These are phyloP conservation scores for Alliaria petiolata DNA, from an alignment of 345 rosid species.

Conservation along the genomic window DNA sequence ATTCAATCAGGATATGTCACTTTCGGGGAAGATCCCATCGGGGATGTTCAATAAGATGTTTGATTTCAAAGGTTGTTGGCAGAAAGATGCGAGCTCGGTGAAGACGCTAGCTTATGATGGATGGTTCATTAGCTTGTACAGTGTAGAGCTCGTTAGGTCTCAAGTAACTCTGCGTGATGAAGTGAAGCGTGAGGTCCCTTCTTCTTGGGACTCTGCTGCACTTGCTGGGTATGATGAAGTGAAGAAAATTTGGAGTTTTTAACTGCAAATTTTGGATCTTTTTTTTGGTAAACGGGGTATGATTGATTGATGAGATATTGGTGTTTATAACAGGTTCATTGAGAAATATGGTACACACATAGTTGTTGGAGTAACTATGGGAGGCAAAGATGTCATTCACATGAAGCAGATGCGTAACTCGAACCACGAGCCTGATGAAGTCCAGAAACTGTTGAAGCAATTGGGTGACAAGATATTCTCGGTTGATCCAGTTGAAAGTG, in stretches of 20 bases:
- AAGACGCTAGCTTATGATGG: slow-evolving; percentile 86
- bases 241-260: background rate
- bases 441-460: slow-evolving; percentile 63
- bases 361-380: slow-evolving; percentile 77
- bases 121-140: slow-evolving; percentile 84
- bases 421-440: slow-evolving; percentile 46
- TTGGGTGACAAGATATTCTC: slow-evolving; percentile 61
- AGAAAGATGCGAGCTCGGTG: slow-evolving; percentile 61
- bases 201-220: slow-evolving; percentile 84
- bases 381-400: slow-evolving; percentile 79
- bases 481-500: slow-evolving; percentile 26
- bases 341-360: slow-evolving; percentile 85
- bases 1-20: slow-evolving; percentile 65
- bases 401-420: slow-evolving; percentile 72
- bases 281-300: background rate
- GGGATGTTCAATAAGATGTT: slow-evolving; percentile 83
- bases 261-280: background rate
- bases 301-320: background rate
- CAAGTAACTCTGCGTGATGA: slow-evolving; percentile 57
- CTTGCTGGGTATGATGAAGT: slow-evolving; percentile 62
- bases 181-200: slow-evolving; percentile 73
- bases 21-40: slow-evolving; percentile 86
- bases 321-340: slow-evolving; percentile 48
- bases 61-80: slow-evolving; percentile 65
- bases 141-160: slow-evolving; percentile 70